Conservation (phyloP, 139 green algal genomes). For the Chlamydomonas sphaeroides region DNA sequence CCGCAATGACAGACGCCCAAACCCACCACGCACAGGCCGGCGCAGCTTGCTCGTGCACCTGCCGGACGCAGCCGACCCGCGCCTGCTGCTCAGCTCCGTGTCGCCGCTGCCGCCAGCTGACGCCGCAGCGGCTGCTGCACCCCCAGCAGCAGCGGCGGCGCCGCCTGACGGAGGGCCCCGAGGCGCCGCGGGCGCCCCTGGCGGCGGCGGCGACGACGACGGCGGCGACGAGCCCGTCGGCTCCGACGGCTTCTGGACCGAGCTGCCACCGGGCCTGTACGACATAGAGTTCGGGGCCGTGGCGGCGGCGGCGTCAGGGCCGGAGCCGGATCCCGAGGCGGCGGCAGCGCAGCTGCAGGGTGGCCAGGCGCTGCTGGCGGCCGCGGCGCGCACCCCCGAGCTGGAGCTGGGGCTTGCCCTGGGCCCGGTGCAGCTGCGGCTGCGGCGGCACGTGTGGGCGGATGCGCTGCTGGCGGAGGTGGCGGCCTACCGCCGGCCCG, state of each 20-base stretch:
- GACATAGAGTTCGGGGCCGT: not conserved
- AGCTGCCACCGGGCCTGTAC: conserved; percentile 37
- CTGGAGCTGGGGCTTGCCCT: too few species aligned
- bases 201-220: not conserved
- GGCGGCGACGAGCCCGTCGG: conserved; percentile 9
- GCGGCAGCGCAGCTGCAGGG: too few species aligned
- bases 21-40: too few species aligned
- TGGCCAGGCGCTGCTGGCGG: too few species aligned
- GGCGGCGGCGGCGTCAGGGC: too few species aligned
- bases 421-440: not conserved
- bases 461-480: conserved; percentile 45
- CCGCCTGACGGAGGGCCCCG: too few species aligned
- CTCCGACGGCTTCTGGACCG: conserved; percentile 16
- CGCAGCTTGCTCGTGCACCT: conserved; percentile 78
- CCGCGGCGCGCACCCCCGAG: too few species aligned
- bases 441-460: conserved; percentile 40
- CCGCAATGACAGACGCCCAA: too few species aligned
- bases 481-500: conserved; percentile 1
- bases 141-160: conserved; percentile 45
- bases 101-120: too few species aligned
- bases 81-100: conserved; percentile 64
- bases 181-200: not conserved
- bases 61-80: conserved; percentile 38
- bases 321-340: too few species aligned
- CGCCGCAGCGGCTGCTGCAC: conserved; percentile 17